These are phyloP conservation scores for Aspergillus phoenicis DNA, from an alignment of 2,329 filamentous ascomycete genomes.

Conservation along the genomic window DNA sequence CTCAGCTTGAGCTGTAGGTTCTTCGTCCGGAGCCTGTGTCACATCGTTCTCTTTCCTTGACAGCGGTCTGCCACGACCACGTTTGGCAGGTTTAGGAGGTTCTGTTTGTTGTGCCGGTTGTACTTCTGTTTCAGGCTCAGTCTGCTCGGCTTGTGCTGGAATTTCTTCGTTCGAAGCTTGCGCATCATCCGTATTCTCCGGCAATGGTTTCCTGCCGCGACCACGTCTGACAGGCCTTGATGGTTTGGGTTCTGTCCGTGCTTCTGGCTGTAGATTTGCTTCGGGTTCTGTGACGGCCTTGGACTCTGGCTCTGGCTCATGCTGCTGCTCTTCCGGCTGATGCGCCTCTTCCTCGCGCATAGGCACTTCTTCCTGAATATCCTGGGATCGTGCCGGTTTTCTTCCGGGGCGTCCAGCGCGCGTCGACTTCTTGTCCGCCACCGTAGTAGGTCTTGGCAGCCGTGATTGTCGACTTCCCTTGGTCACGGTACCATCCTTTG, in stretches of 20 bases:
- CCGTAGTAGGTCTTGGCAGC: slow-evolving; percentile 15
- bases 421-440: slow-evolving; percentile 15
- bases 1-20: not conserved
- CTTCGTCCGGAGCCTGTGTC: too few relatives aligned
- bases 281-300: not conserved
- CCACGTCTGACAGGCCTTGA: slow-evolving; percentile 16
- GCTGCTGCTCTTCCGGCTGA: not conserved
- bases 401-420: slow-evolving; percentile 21
- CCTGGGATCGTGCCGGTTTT: not conserved
- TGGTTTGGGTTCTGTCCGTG: slow-evolving; percentile 3
- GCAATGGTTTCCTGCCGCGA: slow-evolving; percentile 16
- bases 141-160: not conserved
- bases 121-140: too few relatives aligned
- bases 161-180: not conserved
- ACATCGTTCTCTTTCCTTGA: too few relatives aligned
- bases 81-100: too few relatives aligned
- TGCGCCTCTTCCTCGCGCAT: not conserved
- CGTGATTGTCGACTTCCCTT: not conserved
- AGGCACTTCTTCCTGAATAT: slow-evolving; percentile 3
- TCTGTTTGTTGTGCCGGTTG: too few relatives aligned
- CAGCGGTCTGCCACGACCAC: too few relatives aligned
- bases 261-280: slow-evolving; percentile 3
- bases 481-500: not conserved
- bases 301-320: not conserved
- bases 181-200: slow-evolving; percentile 13